Evolutionary conservation across 2,329 filamentous ascomycete species (phyloP), one percentile per base, ranked within the genome.

Genomic region (Talaromyces sp.): DNA sequence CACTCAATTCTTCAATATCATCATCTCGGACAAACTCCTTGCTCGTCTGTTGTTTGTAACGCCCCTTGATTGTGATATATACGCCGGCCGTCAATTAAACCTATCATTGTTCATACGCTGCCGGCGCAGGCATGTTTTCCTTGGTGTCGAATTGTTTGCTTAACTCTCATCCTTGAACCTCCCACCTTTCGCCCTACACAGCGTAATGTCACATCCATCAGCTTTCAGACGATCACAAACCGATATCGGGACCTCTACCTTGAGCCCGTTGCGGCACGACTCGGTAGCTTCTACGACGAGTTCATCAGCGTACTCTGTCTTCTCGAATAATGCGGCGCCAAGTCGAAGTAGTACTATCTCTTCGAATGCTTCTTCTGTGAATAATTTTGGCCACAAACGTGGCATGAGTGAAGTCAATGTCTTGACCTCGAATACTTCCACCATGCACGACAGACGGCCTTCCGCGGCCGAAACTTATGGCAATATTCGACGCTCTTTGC

Each of bases 401-500:
- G 90, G 90, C 67, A 84, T 88, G 76, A 94, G 91, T 78, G 91
- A 95, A 81, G 85, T 85, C 65, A 83, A 84, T 66, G 82, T 82
- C 50, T 84, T 87, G 73, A 75, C 83, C 70, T 77, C 82, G 48
- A 72, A 74, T 59, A 66, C 63, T n/a, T 62, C 64, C 60, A 69
- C 69, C n/a, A 64, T 69, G 19, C 62, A 68, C 13, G 72, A 72
- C 57, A 68, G 35, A 47, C 69, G 66, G 66, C 60, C 73, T 41
- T 84, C 79, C 67, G 82, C 86, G n/a, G 86, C 87, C 39, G 87
- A 86, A 70, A 82, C 89, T 67, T 93, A 92, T 73, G 87, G 86
- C 69, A 89, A 84, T 69, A 85, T 90, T 66, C 89, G 92, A 62
- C 90, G 91, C 72, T 93, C 91, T 24, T 81, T 96, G 66, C 87